phyloP scores from a whole-genome alignment of 2,329 filamentous ascomycete genomes.

The Penicillium sumatraense region DNA sequence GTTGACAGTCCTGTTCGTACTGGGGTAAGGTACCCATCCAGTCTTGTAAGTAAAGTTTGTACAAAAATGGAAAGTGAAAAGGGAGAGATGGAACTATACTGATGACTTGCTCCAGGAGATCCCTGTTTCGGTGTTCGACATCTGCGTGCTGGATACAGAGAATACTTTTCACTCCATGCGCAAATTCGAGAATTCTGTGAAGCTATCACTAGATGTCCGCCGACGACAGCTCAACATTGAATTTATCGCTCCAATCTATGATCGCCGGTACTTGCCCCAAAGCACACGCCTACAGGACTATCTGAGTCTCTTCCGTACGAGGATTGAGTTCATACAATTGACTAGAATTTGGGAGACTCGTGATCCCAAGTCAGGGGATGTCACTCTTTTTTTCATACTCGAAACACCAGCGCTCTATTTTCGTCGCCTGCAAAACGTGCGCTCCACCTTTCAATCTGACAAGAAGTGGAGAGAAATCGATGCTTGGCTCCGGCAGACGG shows the following conservation, averaged over 20 bases:
- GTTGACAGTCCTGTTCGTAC: slow-evolving; percentile 41
- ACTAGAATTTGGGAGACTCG: slow-evolving; percentile 41
- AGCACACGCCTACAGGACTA: neutral
- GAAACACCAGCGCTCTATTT: slow-evolving; percentile 53
- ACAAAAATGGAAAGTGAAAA: no score
- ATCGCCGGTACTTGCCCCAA: neutral
- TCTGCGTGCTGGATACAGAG: slow-evolving; percentile 64
- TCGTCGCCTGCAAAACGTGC: slow-evolving; percentile 40
- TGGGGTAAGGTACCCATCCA: slow-evolving; percentile 38
- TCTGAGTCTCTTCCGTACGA: slow-evolving; percentile 46
- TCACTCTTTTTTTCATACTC: slow-evolving; percentile 45
- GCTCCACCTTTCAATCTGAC: slow-evolving; percentile 48
- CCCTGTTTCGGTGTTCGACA: slow-evolving; percentile 56
- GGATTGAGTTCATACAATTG: slow-evolving; percentile 52
- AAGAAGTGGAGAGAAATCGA: slow-evolving; percentile 60
- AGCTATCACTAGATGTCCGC: slow-evolving; percentile 48
- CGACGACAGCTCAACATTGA: slow-evolving; percentile 50
- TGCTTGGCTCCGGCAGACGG: slow-evolving; percentile 67
- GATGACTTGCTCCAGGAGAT: slow-evolving; percentile 42
- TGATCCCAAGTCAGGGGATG: slow-evolving; percentile 16
- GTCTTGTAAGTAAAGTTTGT: slow-evolving; percentile 36
- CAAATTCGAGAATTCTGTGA: slow-evolving; percentile 39
- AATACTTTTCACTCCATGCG: slow-evolving; percentile 65
- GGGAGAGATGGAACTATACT: no score
- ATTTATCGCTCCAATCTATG: slow-evolving; percentile 44